Percentiles rank a stretch among this genome's conserved stretches.
These are phyloP conservation scores for Isabelozyma pseudorhagii DNA, from an alignment of 805 yeast species.

Conservation along the genomic window DNA sequence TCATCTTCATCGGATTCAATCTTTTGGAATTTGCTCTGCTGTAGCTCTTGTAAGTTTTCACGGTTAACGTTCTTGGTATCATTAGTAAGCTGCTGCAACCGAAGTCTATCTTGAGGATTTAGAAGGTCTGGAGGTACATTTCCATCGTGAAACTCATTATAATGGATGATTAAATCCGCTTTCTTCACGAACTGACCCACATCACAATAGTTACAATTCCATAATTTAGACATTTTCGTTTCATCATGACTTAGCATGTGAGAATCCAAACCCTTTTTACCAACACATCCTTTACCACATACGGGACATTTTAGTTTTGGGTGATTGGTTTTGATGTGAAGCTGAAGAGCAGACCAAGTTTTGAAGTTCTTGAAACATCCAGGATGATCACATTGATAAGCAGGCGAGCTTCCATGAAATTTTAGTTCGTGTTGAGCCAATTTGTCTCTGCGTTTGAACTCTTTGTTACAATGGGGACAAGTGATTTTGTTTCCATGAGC, in stretches of 20 bases:
- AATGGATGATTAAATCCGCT: slow-evolving; percentile 56
- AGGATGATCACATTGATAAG: slow-evolving; percentile 59
- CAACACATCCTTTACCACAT: slow-evolving; percentile 74
- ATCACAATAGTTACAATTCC: slow-evolving; percentile 64
- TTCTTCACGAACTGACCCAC: slow-evolving; percentile 51
- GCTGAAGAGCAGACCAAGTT: slow-evolving; percentile 71
- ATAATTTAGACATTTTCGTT: slow-evolving; percentile 46
- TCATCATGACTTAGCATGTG: slow-evolving; percentile 72
- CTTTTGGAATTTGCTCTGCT: slow-evolving; percentile 2
- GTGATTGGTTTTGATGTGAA: slow-evolving; percentile 70
- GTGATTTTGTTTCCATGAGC: slow-evolving; percentile 56
- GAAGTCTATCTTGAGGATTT: slow-evolving; percentile 16
- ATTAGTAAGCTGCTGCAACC: slow-evolving; percentile 14
- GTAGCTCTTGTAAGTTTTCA: background rate
- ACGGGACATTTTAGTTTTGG: slow-evolving; percentile 61
- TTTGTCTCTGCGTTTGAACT: slow-evolving; percentile 61
- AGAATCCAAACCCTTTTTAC: slow-evolving; percentile 62
- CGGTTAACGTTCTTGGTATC: slow-evolving; percentile 1
- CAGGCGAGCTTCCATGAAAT: slow-evolving; percentile 55
- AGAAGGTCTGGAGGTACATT: slow-evolving; percentile 32
- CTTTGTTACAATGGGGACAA: slow-evolving; percentile 62
- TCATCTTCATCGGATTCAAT: slow-evolving; percentile 7
- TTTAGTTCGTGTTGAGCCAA: slow-evolving; percentile 64
- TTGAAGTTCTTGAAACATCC: slow-evolving; percentile 60
- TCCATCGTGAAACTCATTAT: slow-evolving; percentile 44